Evolutionary conservation across 2,329 filamentous ascomycete genomes (phyloP).

Genomic region (Claviceps cyperi): DNA sequence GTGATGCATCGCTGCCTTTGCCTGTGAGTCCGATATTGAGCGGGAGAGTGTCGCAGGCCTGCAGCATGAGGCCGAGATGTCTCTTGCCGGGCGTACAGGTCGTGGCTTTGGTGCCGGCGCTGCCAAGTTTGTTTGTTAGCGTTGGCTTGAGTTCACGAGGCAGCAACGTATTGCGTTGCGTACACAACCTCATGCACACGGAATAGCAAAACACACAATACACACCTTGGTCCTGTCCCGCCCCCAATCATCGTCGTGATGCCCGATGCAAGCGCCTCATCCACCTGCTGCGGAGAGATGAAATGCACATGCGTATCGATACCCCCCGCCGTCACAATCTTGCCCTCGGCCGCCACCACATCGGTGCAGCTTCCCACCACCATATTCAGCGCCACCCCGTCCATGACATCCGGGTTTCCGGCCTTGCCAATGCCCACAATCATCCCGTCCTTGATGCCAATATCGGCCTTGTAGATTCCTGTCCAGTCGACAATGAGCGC

Average conservation of each 20-base stretch:
- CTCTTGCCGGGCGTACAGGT: constrained; percentile 82
- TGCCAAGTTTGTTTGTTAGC: constrained; percentile 17
- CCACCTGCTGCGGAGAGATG: constrained; percentile 84
- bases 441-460: constrained; percentile 75
- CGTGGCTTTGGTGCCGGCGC: constrained; percentile 78
- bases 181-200: not conserved
- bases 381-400: constrained; percentile 65
- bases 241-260: constrained; percentile 86
- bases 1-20: constrained; percentile 77
- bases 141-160: too few relatives aligned
- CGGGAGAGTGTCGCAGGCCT: constrained; percentile 67
- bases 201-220: not conserved
- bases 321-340: constrained; percentile 81
- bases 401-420: constrained; percentile 95
- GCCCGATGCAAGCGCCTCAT: constrained; percentile 71
- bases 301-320: constrained; percentile 88
- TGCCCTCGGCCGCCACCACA: constrained; percentile 78
- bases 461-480: constrained; percentile 93
- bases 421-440: constrained; percentile 89
- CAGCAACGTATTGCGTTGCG: not conserved
- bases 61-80: constrained; percentile 79
- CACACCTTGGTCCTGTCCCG: constrained; percentile 74
- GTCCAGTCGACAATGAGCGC: constrained; percentile 82
- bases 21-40: constrained; percentile 84
- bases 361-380: constrained; percentile 80